Percentiles rank a stretch among this genome's conserved stretches.
phyloP scores from a whole-genome alignment of 768 basidiomycete species.

The Lactifluus pinguis region DNA sequence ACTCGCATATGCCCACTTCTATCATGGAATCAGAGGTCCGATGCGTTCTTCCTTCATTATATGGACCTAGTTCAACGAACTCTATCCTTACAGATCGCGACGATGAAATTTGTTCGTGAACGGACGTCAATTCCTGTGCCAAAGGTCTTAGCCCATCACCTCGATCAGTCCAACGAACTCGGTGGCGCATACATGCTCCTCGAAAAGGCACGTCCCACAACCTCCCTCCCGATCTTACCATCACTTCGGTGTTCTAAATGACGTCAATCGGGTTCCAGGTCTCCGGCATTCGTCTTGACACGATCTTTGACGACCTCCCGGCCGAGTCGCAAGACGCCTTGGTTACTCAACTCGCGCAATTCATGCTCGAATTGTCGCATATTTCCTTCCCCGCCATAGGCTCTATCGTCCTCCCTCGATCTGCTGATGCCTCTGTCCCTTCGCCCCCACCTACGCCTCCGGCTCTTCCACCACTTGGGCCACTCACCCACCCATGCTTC shows the following conservation, averaged over 20 bases:
- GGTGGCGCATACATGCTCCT: constrained; percentile 22
- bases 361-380: constrained; percentile 25
- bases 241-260: background rate
- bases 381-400: constrained; percentile 26
- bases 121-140: constrained; percentile 26
- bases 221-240: too few relatives aligned
- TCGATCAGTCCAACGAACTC: constrained; percentile 12
- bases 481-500: constrained; percentile 23
- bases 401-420: constrained; percentile 18
- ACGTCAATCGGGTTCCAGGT: constrained; percentile 15
- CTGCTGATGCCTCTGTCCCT: background rate
- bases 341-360: constrained; percentile 24
- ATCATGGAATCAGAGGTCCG: constrained; percentile 21
- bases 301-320: constrained; percentile 23
- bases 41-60: background rate
- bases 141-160: constrained; percentile 18
- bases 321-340: constrained; percentile 22
- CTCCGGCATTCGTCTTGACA: constrained; percentile 23
- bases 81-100: constrained; percentile 22
- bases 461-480: constrained; percentile 12
- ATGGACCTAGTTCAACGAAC: background rate
- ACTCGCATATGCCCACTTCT: constrained; percentile 11
- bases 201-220: constrained; percentile 22
- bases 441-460: background rate
- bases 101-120: constrained; percentile 23